phyloP scores from a whole-genome alignment of 2,329 filamentous ascomycete species.

The Pyrenochaeta sp. region DNA sequence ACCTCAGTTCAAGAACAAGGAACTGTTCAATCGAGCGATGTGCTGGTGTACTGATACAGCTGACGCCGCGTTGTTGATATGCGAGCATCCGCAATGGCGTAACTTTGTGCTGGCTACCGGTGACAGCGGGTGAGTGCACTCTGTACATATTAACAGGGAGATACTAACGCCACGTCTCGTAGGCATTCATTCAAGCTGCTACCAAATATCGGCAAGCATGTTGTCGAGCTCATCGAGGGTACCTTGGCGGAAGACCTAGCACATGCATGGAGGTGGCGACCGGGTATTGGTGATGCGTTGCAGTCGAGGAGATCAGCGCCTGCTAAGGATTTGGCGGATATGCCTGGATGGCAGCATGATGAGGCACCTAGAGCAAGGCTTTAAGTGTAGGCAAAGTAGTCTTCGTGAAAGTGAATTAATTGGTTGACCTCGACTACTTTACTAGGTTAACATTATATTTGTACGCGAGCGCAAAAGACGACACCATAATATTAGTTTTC shows the following conservation, averaged over 20 bases:
- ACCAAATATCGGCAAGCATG: slow-evolving; percentile 58
- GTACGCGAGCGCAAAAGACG: too few relatives aligned
- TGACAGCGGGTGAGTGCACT: slow-evolving; percentile 54
- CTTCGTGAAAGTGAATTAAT: neutral
- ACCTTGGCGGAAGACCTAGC: slow-evolving; percentile 51
- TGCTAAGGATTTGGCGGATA: slow-evolving; percentile 56
- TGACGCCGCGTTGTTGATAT: slow-evolving; percentile 69
- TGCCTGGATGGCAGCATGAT: slow-evolving; percentile 55
- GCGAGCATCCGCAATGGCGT: slow-evolving; percentile 59
- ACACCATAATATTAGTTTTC: too few relatives aligned
- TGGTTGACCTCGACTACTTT: too few relatives aligned
- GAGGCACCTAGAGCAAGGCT: slow-evolving; percentile 12
- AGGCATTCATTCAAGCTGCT: slow-evolving; percentile 59
- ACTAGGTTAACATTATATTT: too few relatives aligned
- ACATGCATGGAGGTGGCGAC: slow-evolving; percentile 57
- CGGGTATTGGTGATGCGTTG: slow-evolving; percentile 54
- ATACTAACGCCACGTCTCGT: slow-evolving; percentile 3
- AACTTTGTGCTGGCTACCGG: slow-evolving; percentile 59
- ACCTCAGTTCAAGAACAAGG: slow-evolving; percentile 49
- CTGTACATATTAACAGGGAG: neutral
- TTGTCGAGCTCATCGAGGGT: slow-evolving; percentile 57
- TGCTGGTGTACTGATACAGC: slow-evolving; percentile 71
- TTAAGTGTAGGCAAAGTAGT: neutral
- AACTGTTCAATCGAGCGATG: slow-evolving; percentile 55
- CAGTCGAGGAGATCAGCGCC: slow-evolving; percentile 53